phyloP scores from a whole-genome alignment of 305 asterid genomes.

The Nicotiana rustica region DNA sequence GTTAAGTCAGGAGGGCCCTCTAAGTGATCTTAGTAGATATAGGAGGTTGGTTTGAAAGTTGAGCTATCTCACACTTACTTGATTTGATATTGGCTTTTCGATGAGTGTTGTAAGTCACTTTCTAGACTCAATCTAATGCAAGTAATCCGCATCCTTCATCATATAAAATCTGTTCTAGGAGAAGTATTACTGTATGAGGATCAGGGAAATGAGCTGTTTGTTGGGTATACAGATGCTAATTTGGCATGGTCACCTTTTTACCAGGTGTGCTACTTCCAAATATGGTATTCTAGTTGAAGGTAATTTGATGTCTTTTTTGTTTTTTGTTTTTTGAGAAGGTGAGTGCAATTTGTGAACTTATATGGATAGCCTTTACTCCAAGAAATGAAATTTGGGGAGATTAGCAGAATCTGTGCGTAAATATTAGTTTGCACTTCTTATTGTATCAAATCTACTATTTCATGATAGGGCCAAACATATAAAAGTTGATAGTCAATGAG shows the following conservation, averaged over 20 bases:
- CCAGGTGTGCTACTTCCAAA: background rate
- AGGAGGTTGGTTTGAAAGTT: background rate
- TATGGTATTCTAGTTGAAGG: background rate
- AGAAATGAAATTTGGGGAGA: background rate
- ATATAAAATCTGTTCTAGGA: conserved; percentile 1
- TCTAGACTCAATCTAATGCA: background rate
- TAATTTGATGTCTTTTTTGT: no score
- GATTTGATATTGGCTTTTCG: background rate
- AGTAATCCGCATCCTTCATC: background rate
- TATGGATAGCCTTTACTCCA: background rate
- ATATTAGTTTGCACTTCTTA: background rate
- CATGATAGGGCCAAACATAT: background rate
- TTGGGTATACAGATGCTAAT: background rate
- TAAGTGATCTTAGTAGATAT: background rate
- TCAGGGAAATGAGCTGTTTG: background rate
- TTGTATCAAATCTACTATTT: background rate
- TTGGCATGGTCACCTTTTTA: background rate
- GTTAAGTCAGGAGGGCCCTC: background rate
- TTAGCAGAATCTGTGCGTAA: background rate
- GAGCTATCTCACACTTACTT: background rate
- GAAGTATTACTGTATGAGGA: background rate
- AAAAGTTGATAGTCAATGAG: background rate
- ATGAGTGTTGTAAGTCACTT: background rate
- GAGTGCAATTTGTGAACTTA: background rate
- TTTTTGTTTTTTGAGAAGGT: no score